Evolutionary conservation across 345 rosid genomes (phyloP), one percentile per base, ranked within the genome.

Genomic region (Eucalyptus pauciflora): DNA sequence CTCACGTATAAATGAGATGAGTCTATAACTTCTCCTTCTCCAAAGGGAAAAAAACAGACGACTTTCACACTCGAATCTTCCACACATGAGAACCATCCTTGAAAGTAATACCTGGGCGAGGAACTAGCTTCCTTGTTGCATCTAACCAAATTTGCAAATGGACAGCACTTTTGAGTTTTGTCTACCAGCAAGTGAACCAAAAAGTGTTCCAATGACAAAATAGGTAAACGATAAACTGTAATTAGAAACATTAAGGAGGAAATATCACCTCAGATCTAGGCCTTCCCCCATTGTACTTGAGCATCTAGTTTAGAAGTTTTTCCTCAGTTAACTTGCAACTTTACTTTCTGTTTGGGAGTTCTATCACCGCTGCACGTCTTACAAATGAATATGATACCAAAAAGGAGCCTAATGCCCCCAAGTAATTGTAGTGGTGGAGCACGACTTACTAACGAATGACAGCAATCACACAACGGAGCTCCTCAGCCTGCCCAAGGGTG

Each of bases 281-380:
- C 58, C 95, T 96, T 60, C 99, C 98, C 69, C 99, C 99, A 91
- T 98, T 96, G 93, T 98, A 96, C 92, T 98, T 98, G 89, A 96
- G 92, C 99, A 98, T 97, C 93, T 97, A 95, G 90, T 95, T 98
- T 89, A 97, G 91, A 87, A 97, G 94, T 86, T 96, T 98, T 91
- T 98, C 99, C 99, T 98, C 97, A 11, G 99, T 96, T 97, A 87
- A 98, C 99, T 93, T 94, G 96, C 92, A 97, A 92, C 93, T 98
- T 97, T 86, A 98, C 99, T 94, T 98, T 97, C 92, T 98, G 99
- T 94, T 98, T 97, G 89, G 99, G 97, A 91, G 99, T 98, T 93
- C 99, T 94, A 90, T 97, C 99, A 91, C 99, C 99, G 88, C 99
- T 98, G 94, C 85, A 51, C 90, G 89, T 41, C 86, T 80, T 86